These are phyloP conservation scores for Pseudocohnilembus persalinus DNA, from an alignment of 169 alveolate genomes.

Conservation along the genomic window DNA sequence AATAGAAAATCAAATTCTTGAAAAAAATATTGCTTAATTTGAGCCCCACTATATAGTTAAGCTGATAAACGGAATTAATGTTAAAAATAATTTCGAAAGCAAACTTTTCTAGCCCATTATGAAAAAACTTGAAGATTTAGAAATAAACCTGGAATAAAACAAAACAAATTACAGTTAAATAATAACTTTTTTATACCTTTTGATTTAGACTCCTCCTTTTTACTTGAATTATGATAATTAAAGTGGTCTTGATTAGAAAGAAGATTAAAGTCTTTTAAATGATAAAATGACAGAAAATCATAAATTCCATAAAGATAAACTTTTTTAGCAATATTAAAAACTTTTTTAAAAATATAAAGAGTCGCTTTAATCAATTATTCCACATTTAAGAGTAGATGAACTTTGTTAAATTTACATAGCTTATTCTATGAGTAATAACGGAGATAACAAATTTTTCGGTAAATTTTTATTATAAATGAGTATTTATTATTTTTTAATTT, in stretches of 20 bases:
- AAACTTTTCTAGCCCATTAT: conserved; percentile 4
- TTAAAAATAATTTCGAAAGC: conserved; percentile 4
- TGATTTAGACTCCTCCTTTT: conserved; percentile 12
- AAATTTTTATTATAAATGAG: too few species aligned
- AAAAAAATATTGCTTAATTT: neutral
- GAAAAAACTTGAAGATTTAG: neutral
- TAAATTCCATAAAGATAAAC: neutral
- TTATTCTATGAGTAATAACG: neutral
- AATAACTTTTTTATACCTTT: neutral
- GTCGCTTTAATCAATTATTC: neutral
- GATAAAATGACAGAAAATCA: neutral
- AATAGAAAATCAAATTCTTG: conserved; percentile 15
- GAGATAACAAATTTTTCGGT: neutral
- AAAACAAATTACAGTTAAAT: conserved; percentile 12
- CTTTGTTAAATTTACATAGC: neutral
- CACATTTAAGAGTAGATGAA: neutral
- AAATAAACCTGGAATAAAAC: neutral
- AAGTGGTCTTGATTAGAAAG: neutral
- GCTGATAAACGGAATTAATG: conserved; percentile 17
- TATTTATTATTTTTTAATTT: too few species aligned
- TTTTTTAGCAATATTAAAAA: neutral
- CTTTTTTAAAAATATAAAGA: neutral
- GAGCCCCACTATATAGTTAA: conserved; percentile 8
- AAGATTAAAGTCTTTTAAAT: neutral
- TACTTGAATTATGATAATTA: neutral